Percentiles rank a stretch among this genome's conserved stretches.
Conservation (phyloP, 345 rosid genomes). For the Sisymbrium altissimum region DNA sequence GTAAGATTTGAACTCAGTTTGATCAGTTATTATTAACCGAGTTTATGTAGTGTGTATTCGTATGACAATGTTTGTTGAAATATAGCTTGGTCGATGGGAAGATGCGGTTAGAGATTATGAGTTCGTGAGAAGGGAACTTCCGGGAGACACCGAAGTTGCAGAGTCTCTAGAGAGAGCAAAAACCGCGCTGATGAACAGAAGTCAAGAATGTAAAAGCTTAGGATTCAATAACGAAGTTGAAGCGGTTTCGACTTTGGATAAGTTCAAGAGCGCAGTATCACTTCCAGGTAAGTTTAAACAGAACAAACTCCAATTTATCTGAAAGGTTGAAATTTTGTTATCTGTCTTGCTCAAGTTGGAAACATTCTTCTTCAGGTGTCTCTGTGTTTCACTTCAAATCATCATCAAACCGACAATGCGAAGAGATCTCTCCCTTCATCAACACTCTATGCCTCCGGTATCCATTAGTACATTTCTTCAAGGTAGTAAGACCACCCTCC, state of each 20-base stretch:
- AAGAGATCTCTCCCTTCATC: constrained; percentile 34
- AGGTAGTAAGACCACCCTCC: constrained; percentile 22
- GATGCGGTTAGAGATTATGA: constrained; percentile 89
- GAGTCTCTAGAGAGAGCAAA: constrained; percentile 70
- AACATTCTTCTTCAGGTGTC: constrained; percentile 37
- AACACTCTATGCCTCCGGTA: constrained; percentile 35
- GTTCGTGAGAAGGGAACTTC: constrained; percentile 69
- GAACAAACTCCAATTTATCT: not conserved
- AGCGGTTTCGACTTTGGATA: constrained; percentile 47
- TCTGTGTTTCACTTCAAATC: constrained; percentile 38
- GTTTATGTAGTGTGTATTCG: not conserved
- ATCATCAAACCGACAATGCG: constrained; percentile 29
- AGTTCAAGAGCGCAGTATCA: constrained; percentile 49
- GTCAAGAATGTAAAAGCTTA: constrained; percentile 41
- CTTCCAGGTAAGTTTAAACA: constrained; percentile 46
- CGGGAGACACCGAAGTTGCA: constrained; percentile 67
- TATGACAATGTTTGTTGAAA: constrained; percentile 19
- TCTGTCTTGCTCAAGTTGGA: constrained; percentile 11
- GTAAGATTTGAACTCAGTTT: constrained; percentile 33
- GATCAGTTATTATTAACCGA: not conserved
- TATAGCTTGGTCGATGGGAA: constrained; percentile 56
- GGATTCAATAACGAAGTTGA: constrained; percentile 65
- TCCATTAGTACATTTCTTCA: constrained; percentile 36
- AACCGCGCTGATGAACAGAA: constrained; percentile 55
- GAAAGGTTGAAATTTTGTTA: not conserved